Evolutionary conservation across 2,329 filamentous ascomycete genomes (phyloP).

Genomic region (Gaeumannomyces sp.): DNA sequence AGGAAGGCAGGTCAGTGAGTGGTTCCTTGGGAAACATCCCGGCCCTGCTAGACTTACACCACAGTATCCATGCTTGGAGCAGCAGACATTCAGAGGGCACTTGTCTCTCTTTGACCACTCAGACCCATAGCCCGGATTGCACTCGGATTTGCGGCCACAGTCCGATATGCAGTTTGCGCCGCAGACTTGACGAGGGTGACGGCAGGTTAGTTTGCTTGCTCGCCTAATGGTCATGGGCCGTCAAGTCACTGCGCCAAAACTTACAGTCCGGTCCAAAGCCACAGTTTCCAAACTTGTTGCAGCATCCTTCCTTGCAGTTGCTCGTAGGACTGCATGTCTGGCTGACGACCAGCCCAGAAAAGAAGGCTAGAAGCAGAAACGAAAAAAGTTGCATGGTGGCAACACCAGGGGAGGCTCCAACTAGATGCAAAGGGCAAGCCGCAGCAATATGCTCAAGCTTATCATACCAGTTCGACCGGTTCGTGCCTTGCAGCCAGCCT

Average conservation of each 20-base stretch:
- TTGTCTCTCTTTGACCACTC: constrained; percentile 16
- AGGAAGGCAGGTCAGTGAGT: neutral
- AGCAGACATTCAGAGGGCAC: constrained; percentile 33
- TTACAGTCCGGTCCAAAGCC: neutral
- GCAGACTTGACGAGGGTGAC: constrained; percentile 16
- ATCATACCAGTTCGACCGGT: too few relatives aligned
- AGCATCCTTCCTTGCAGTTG: constrained; percentile 5
- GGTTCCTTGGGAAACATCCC: too few relatives aligned
- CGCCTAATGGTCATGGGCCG: too few relatives aligned
- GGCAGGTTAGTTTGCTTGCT: too few relatives aligned
- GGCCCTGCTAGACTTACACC: constrained; percentile 12
- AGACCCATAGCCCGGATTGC: constrained; percentile 23
- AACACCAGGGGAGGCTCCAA: too few relatives aligned
- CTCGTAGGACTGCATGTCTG: constrained; percentile 2
- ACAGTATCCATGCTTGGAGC: constrained; percentile 24
- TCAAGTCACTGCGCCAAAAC: neutral
- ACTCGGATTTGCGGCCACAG: constrained; percentile 23
- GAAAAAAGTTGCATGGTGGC: neutral
- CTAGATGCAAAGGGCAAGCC: too few relatives aligned
- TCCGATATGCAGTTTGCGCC: constrained; percentile 17
- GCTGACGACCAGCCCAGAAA: neutral
- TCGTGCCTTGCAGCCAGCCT: too few relatives aligned
- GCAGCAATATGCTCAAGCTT: too few relatives aligned
- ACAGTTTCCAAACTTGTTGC: constrained; percentile 4
- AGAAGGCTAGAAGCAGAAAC: neutral